Evolutionary conservation across 2,329 filamentous ascomycete genomes (phyloP), one percentile per base, ranked within the genome.

Genomic region (Exophiala aquamarina): DNA sequence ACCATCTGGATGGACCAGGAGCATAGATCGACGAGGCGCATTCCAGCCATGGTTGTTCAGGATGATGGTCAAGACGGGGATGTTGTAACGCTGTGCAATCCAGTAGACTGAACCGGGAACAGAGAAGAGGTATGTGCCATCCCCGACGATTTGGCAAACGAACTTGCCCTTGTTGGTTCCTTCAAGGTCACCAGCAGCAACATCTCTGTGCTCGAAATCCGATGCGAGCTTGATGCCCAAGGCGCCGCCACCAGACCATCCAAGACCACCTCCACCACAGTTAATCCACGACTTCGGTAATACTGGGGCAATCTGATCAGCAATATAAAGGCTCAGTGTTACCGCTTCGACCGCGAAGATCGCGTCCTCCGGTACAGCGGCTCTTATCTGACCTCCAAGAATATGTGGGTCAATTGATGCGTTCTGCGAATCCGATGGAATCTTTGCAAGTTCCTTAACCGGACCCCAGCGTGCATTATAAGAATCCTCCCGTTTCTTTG

Each of bases 271-370:
- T 1, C 85, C 87, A 1, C 87, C 87, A 62, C 87, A 91, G 64
- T 90, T 91, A 60, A 92, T 81, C 84, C 84, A 90, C 0, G 81
- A 82, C 0, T 86, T 86, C 0, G 87, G 87, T 0, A 81, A 61
- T 0, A 76, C 82, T 2, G 82, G 77, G 58, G 83, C 82, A 6
- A 93, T 69, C 55, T 90, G 86, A 56, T 93, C 86, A 19, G 81
- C 76, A 1, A 90, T 82, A 20, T 82, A 77, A 0, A 66, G 66
- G 0, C 83, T 82, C 48, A 87, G 82, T 0, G 88, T 93, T 1
- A 93, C 88, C 0, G 88, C 83, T 67, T 93, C 88, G 34, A 93
- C 73, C 2, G 82, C 84, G 71, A 80, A 92, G 50, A 92, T 86
- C 0, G 87, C 87, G 56, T 86, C 82, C 23, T 66, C 55, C 0